Evolutionary conservation across 768 basidiomycete genomes (phyloP), one percentile per base, ranked within the genome.

Genomic region (Inosperma sp.): DNA sequence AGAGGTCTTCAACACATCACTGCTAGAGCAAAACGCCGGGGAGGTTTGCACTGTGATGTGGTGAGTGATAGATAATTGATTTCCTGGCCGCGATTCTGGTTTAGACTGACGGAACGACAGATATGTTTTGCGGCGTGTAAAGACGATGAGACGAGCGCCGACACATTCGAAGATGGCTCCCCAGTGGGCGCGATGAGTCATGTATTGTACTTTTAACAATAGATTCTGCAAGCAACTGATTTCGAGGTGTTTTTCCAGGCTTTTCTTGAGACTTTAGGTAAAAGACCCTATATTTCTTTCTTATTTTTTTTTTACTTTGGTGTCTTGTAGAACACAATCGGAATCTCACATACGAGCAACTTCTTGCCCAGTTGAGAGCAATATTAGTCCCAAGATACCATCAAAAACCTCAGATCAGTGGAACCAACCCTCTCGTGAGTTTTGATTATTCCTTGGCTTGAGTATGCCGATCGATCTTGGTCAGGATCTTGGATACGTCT

Each of bases 171-270:
- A 34, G 74, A 71, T n/a, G 83, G 82, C 16, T 70, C 78, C 6
- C 82, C 85, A 0, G 82, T 84, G 4, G 88, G 88, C 2, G 88
- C 87, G 4, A 89, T 89, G 83, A 87, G 85, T 62, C 77, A 83
- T 65, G 86, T 87, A 58, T 48, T 84, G 69, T 16, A n/a, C 33
- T 43, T 48, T 19, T n/a, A 30, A 19, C 21, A 25, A n/a, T 30
- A 31, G 14, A 10, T 4, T 13, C 9, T 40, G 14, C 21, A 37
- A 35, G 43, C 37, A 7, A 7, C 44, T 14, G 30, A 27, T 31
- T n/a, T n/a, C n/a, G n/a, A 31, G 13, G 22, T 5, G 19, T 26
- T 39, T 47, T 17, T 31, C n/a, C 6, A 88, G 84, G 85, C 83
- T 0, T 82, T 87, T 57, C 70, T 84, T 39, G 67, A 65, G 2